These are phyloP conservation scores for Trichoderma sp. DNA, from an alignment of 2,329 filamentous ascomycete genomes.

Conservation along the genomic window DNA sequence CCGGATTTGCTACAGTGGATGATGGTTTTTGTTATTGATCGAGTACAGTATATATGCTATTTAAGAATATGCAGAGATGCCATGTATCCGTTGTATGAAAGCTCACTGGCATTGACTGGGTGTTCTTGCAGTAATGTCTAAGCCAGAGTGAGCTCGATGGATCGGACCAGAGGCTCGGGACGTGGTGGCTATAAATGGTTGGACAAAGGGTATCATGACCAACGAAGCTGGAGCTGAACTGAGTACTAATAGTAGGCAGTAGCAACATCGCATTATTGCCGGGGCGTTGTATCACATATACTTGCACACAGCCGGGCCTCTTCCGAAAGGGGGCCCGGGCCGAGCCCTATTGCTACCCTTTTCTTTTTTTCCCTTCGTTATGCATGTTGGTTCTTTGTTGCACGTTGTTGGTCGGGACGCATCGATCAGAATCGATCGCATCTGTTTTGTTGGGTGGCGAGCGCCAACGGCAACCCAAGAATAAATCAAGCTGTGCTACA, in stretches of 20 bases:
- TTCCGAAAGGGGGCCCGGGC: constrained; percentile 2
- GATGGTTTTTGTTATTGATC: background rate
- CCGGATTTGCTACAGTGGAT: background rate
- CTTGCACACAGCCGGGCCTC: background rate
- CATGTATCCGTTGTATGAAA: background rate
- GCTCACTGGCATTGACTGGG: background rate
- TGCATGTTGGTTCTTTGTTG: background rate
- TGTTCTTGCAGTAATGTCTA: background rate
- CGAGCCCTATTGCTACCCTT: background rate
- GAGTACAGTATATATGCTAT: too few species aligned
- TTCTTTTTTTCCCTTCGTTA: background rate
- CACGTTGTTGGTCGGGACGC: background rate
- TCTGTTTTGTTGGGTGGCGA: background rate
- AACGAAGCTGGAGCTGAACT: background rate
- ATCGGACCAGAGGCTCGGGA: background rate
- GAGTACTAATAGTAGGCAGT: too few species aligned
- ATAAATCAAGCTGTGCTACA: too few species aligned
- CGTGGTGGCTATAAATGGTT: background rate
- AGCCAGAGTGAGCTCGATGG: background rate
- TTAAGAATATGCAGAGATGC: background rate
- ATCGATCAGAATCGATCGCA: background rate
- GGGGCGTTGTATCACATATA: background rate
- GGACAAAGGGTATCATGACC: background rate
- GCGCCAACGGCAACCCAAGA: too few species aligned
- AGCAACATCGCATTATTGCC: background rate